phyloP scores from a whole-genome alignment of 1,284 basidiomycete genomes.

The Melampsora larici-populina region DNA sequence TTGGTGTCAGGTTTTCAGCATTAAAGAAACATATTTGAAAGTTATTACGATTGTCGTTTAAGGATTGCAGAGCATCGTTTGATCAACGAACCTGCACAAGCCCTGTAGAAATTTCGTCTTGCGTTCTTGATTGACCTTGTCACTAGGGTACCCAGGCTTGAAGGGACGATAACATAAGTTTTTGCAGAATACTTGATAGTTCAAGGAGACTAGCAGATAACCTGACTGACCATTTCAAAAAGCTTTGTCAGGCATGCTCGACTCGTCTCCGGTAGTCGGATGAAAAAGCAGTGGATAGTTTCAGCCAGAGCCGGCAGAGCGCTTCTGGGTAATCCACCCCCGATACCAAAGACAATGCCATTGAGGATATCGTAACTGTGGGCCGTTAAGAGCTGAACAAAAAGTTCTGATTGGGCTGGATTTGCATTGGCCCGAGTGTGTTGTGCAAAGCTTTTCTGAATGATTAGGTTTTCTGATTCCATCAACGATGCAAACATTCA shows the following conservation, averaged over 20 bases:
- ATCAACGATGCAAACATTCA: not conserved
- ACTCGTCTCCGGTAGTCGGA: constrained; percentile 47
- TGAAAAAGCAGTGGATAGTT: constrained; percentile 48
- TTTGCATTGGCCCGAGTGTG: constrained; percentile 15
- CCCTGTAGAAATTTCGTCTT: constrained; percentile 24
- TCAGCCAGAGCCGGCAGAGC: constrained; percentile 48
- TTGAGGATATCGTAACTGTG: constrained; percentile 19
- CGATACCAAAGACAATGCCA: constrained; percentile 20
- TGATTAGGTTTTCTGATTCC: not conserved
- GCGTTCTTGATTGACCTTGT: constrained; percentile 17
- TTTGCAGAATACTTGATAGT: too few species aligned
- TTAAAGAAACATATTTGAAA: too few species aligned
- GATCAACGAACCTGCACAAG: constrained; percentile 16
- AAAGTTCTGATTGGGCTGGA: constrained; percentile 16
- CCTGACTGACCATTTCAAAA: constrained; percentile 37
- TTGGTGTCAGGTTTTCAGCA: too few species aligned
- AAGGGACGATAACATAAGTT: not conserved
- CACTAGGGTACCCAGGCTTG: constrained; percentile 32
- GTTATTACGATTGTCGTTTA: too few species aligned
- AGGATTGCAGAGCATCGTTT: not conserved
- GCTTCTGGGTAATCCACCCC: constrained; percentile 36
- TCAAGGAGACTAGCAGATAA: not conserved
- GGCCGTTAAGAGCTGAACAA: constrained; percentile 8
- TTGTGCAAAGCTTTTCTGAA: not conserved
- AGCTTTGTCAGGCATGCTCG: constrained; percentile 45